Conservation (phyloP, 352 stramenopile genomes). For the Globisporangium sylvaticum region DNA sequence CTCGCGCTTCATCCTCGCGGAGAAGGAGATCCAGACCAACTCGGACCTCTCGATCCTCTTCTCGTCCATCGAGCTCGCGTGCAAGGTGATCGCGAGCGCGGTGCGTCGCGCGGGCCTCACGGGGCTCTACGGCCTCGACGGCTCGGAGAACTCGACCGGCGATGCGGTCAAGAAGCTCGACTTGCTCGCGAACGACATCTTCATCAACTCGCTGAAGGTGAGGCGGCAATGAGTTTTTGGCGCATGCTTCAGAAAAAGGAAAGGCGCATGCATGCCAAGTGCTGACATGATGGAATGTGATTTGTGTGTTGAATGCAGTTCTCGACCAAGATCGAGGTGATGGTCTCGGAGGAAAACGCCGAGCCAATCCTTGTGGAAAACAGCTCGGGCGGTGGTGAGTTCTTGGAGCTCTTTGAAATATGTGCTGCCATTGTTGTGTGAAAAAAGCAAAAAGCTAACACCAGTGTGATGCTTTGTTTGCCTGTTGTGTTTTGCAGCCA, state of each 20-base stretch:
- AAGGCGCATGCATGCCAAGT: not conserved
- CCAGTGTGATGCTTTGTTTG: not conserved
- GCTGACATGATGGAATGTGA: not conserved
- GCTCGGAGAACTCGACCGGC: conserved; percentile 95
- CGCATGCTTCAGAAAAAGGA: not conserved
- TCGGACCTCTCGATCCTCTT: conserved; percentile 94
- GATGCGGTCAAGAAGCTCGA: conserved; percentile 99
- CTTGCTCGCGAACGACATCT: conserved; percentile 97
- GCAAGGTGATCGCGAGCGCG: conserved; percentile 96
- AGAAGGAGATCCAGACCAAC: conserved; percentile 92
- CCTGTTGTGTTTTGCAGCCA: conserved; percentile 36
- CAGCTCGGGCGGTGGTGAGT: conserved; percentile 34
- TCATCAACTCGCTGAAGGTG: conserved; percentile 94
- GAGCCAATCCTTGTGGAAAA: conserved; percentile 94
- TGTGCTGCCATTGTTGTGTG: not conserved
- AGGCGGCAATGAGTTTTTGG: too few species aligned
- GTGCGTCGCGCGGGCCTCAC: conserved; percentile 93
- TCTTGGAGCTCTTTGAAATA: not conserved
- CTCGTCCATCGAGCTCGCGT: conserved; percentile 94
- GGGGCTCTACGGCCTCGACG: conserved; percentile 93
- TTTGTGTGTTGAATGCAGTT: conserved; percentile 36
- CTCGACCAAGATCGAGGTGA: conserved; percentile 95
- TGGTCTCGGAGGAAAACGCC: conserved; percentile 98
- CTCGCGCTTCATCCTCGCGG: conserved; percentile 90
- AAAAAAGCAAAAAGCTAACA: not conserved